Evolutionary conservation across 805 yeast genomes (phyloP).

Genomic region (Schizosaccharomyces octosporus): DNA sequence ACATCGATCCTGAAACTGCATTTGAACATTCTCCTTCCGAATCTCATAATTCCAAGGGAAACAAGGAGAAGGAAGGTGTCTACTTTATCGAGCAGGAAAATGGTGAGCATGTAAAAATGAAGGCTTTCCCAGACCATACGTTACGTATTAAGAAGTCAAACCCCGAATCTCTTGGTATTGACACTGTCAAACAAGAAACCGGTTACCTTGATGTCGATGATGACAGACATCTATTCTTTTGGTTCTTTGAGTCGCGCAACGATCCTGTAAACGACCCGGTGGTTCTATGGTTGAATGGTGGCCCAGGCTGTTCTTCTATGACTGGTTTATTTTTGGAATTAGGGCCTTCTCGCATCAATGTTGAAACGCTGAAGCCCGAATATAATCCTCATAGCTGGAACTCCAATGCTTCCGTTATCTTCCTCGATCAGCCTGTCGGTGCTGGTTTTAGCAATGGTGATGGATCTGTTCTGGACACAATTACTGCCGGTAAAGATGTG

Average conservation of each 20-base stretch:
- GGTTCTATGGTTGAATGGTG: conserved; percentile 81
- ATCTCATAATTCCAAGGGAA: too few relatives aligned
- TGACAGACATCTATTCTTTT: conserved; percentile 72
- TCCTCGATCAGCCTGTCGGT: conserved; percentile 80
- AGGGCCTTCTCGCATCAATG: conserved; percentile 60
- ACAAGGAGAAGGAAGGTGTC: background rate
- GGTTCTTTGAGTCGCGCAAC: conserved; percentile 73
- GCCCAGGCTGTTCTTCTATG: conserved; percentile 85
- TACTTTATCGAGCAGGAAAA: background rate
- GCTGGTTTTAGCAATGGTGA: conserved; percentile 74
- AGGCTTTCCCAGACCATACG: background rate
- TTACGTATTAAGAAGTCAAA: background rate
- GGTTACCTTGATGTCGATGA: conserved; percentile 55
- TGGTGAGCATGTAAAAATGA: background rate
- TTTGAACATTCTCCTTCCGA: background rate
- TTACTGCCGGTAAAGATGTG: conserved; percentile 70
- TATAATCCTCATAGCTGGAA: conserved; percentile 80
- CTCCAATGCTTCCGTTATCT: conserved; percentile 66
- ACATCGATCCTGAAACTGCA: background rate
- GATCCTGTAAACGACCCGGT: conserved; percentile 73
- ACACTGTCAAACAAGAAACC: conserved; percentile 49
- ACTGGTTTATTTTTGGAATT: conserved; percentile 78
- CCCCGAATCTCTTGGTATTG: conserved; percentile 13
- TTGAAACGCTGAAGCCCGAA: conserved; percentile 38
- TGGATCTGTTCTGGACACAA: conserved; percentile 37